A percentile compares a stretch with the other conserved stretches of the same genome.
phyloP scores from a whole-genome alignment of 78 protist genomes.

The Cavenderia fasciculata region DNA sequence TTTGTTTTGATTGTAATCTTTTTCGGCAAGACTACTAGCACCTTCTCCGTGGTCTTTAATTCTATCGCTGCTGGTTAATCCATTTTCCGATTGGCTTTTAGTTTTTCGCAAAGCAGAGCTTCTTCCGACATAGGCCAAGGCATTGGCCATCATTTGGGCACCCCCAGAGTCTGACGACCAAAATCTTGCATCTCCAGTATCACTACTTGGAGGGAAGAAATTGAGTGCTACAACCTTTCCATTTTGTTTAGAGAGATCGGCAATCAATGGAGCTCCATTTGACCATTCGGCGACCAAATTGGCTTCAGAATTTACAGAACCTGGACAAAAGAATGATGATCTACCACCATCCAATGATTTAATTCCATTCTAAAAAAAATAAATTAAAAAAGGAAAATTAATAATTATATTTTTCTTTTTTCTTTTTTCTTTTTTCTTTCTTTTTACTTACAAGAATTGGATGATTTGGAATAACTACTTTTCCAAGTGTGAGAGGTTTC shows the following conservation, averaged over 20 bases:
- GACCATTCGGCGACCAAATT: conserved; percentile 75
- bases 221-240: conserved; percentile 65
- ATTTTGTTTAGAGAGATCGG: conserved; percentile 28
- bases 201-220: conserved; percentile 74
- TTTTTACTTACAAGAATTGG: too few species aligned
- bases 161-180: conserved; percentile 66
- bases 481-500: conserved; percentile 62
- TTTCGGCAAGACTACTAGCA: neutral
- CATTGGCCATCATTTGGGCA: conserved; percentile 29
- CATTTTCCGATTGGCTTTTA: conserved; percentile 2
- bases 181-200: conserved; percentile 71
- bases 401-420: too few species aligned
- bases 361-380: conserved; percentile 42
- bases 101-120: conserved; percentile 16
- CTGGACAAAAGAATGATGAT: conserved; percentile 63
- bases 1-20: conserved; percentile 2
- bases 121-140: conserved; percentile 62
- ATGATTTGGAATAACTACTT: conserved; percentile 33
- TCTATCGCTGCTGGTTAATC: neutral
- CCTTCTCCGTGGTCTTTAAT: conserved; percentile 23
- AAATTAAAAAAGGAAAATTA: too few species aligned
- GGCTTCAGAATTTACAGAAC: conserved; percentile 58
- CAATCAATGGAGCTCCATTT: conserved; percentile 49
- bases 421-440: too few species aligned
- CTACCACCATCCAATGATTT: conserved; percentile 58